Evolutionary conservation across 2,329 filamentous ascomycete genomes (phyloP).

Genomic region (Verticillium zaregamsianum): DNA sequence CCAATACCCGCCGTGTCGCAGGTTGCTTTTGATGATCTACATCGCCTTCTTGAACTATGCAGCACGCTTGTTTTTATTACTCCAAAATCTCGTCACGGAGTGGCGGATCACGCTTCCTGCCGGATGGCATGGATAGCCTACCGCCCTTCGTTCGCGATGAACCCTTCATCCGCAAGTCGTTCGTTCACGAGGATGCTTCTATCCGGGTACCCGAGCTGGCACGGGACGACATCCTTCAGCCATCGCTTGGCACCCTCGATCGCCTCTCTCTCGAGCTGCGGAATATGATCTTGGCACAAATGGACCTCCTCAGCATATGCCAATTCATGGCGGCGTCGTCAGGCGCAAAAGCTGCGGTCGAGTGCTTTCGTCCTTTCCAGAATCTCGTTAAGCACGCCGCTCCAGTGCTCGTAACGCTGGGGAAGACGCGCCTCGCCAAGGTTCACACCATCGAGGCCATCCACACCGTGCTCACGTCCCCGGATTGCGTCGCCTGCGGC

Average conservation of each 20-base stretch:
- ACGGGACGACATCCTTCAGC: background rate
- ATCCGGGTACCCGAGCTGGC: background rate
- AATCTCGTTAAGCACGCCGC: constrained; percentile 35
- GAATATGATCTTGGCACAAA: constrained; percentile 17
- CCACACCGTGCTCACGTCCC: constrained; percentile 14
- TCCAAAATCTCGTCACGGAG: background rate
- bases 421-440: constrained; percentile 16
- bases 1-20: too few relatives aligned
- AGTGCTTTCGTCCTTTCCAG: background rate
- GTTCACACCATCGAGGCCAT: constrained; percentile 17
- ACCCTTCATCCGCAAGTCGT: background rate
- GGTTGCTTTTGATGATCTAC: too few relatives aligned
- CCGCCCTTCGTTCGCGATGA: background rate
- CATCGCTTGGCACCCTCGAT: constrained; percentile 21
- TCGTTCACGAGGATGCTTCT: background rate
- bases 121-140: background rate
- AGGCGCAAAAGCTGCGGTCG: background rate
- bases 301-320: constrained; percentile 20
- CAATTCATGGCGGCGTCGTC: constrained; percentile 20
- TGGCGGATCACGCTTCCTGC: background rate
- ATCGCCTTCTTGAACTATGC: background rate
- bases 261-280: constrained; percentile 19
- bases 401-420: constrained; percentile 17
- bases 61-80: background rate
- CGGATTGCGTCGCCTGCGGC: constrained; percentile 20